Evolutionary conservation across 768 basidiomycete species (phyloP), one percentile per base, ranked within the genome.

Genomic region (Tubosaeta brunneosetosa): DNA sequence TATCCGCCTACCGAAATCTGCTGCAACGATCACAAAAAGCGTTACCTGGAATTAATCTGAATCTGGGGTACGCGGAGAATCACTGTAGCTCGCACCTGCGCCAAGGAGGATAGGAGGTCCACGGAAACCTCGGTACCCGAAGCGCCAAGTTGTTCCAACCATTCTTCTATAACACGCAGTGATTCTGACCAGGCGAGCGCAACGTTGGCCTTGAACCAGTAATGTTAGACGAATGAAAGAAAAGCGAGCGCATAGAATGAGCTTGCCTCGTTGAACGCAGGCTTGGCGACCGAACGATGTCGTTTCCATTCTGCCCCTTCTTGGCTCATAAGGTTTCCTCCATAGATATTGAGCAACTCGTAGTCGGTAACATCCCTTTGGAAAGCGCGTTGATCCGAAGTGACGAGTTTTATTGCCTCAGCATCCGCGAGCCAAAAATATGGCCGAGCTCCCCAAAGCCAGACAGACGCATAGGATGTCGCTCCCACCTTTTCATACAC

Each of bases 131-230:
- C 67, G 25, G 44, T 22, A 32, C 57, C 51, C 31, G 34, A 19
- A 34, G 32, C 19, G 12, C 74, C 73, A 7, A 79, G 58, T 17
- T 72, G 61, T 13, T 64, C 58, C 43, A 77, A 73, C 77, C 76
- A 77, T 55, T 78, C 73, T 25, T 72, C 57, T 8, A 71, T 52
- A 2, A 76, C 61, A 31, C 69, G 70, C 9, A 71, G 65, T 0
- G 74, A 68, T 56, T 80, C 77, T 14, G 63, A 60, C 79, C 79
- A 80, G 5, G 77, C 77, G n/a, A 79, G 65, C 6, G 74, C 71
- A 50, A 74, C 68, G 33, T 79, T 77, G 11, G 72, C 69, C 78
- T 79, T 50, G 29, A 2, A 31, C 13, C 2, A 34, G 7, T 2
- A 29, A 33, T 0, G 26, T 59, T 22, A 52, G 44, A 48, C 25